Conservation (phyloP, 2,329 filamentous ascomycete genomes). For the Botrytis byssoidea region DNA sequence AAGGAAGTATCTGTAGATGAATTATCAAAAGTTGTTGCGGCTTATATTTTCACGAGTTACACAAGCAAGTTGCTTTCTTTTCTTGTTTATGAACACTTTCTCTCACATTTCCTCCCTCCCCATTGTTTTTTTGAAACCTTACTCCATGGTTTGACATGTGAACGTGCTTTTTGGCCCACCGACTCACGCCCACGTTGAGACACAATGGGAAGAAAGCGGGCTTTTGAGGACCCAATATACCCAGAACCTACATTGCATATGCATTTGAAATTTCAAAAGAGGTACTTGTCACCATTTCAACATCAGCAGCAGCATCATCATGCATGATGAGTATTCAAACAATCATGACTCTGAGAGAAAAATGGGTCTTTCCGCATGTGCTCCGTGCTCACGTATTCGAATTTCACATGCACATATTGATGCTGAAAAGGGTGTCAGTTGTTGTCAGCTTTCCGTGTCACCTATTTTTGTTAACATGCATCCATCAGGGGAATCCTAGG, state of each 20-base stretch:
- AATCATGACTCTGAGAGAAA: neutral
- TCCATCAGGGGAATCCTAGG: neutral
- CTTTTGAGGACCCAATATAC: neutral
- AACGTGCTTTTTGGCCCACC: neutral
- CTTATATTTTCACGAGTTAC: neutral
- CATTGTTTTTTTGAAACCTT: neutral
- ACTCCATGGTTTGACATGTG: constrained; percentile 2
- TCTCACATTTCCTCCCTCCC: neutral
- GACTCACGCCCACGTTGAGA: neutral
- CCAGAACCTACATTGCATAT: constrained; percentile 5
- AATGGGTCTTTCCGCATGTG: neutral
- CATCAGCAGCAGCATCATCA: constrained; percentile 3
- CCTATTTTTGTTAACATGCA: constrained; percentile 2
- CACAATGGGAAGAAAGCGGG: neutral
- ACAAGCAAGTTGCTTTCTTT: neutral
- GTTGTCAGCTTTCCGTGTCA: constrained; percentile 7
- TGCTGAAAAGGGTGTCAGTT: neutral
- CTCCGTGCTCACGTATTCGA: neutral
- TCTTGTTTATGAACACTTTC: neutral
- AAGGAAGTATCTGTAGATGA: neutral
- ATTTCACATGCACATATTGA: neutral
- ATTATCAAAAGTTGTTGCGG: neutral
- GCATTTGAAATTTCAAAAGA: neutral
- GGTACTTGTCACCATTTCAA: neutral
- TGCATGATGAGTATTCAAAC: constrained; percentile 1